A percentile compares a stretch with the other conserved stretches of the same genome.
Evolutionary conservation across 1,139 yeast species (phyloP).

Genomic region (Saccharomyces hybrid): DNA sequence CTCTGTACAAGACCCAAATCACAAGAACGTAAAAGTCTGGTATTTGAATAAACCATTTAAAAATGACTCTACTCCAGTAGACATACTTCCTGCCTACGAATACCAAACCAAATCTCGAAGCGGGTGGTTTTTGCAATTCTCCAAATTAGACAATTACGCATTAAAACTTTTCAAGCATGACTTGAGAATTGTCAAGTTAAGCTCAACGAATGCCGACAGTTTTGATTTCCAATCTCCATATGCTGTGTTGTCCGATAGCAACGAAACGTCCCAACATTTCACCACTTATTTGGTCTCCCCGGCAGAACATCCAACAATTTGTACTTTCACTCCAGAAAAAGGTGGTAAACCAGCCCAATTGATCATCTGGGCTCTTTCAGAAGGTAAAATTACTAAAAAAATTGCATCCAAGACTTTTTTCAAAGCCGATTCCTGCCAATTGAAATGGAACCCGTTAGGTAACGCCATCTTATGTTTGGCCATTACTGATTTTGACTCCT

Average conservation of each 20-base stretch:
- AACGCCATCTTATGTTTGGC: slow-evolving; percentile 91
- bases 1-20: slow-evolving; percentile 48
- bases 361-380: slow-evolving; percentile 61
- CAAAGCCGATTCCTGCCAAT: slow-evolving; percentile 88
- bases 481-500: slow-evolving; percentile 89
- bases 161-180: slow-evolving; percentile 26
- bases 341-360: slow-evolving; percentile 83
- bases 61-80: slow-evolving; percentile 15
- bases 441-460: slow-evolving; percentile 91
- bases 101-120: slow-evolving; percentile 78
- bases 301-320: slow-evolving; percentile 86
- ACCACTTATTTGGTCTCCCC: slow-evolving; percentile 65
- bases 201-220: slow-evolving; percentile 36
- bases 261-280: slow-evolving; percentile 46
- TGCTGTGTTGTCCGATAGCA: slow-evolving; percentile 47
- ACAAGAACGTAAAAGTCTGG: slow-evolving; percentile 76
- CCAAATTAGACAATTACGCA: slow-evolving; percentile 31
- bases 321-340: slow-evolving; percentile 82
- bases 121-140: slow-evolving; percentile 53
- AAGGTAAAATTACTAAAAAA: slow-evolving; percentile 66
- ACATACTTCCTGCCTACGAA: slow-evolving; percentile 47
- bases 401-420: slow-evolving; percentile 82
- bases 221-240: slow-evolving; percentile 51
- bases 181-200: slow-evolving; percentile 50
- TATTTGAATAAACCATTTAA: slow-evolving; percentile 35